phyloP scores from a whole-genome alignment of 163 green algal species.

The Prototheca wickerhamii region DNA sequence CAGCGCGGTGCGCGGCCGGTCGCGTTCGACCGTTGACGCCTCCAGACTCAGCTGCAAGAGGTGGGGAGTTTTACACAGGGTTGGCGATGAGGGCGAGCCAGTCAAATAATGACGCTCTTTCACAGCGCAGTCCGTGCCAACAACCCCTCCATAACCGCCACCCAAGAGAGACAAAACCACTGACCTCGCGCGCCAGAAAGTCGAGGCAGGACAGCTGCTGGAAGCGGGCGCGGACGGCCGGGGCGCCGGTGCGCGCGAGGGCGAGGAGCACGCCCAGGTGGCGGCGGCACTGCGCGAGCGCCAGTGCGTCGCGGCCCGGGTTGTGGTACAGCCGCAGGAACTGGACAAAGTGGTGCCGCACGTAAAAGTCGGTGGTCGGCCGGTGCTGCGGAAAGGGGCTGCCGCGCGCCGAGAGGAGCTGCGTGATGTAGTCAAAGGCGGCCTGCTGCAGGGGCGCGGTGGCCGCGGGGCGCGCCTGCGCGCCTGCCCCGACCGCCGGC shows the following conservation, averaged over 20 bases:
- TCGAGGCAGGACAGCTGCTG: slow-evolving; percentile 38
- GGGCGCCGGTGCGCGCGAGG: slow-evolving; percentile 15
- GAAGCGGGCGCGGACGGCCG: slow-evolving; percentile 29
- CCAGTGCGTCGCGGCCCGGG: slow-evolving; percentile 20
- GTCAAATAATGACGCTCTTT: too few relatives aligned
- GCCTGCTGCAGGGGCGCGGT: slow-evolving; percentile 13
- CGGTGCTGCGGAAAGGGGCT: slow-evolving; percentile 24
- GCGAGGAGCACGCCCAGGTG: slow-evolving; percentile 28
- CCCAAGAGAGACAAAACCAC: not conserved
- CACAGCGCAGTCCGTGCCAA: too few relatives aligned
- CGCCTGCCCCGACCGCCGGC: not conserved
- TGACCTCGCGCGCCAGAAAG: slow-evolving; percentile 39
- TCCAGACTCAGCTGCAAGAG: too few relatives aligned
- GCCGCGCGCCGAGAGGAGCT: slow-evolving; percentile 14
- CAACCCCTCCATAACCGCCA: not conserved
- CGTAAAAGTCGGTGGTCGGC: slow-evolving; percentile 26
- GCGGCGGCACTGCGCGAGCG: slow-evolving; percentile 17
- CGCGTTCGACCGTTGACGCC: too few relatives aligned
- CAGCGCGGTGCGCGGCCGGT: too few relatives aligned
- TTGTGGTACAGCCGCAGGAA: slow-evolving; percentile 45
- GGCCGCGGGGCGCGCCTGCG: not conserved
- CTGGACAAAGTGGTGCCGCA: slow-evolving; percentile 36
- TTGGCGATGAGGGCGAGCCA: too few relatives aligned
- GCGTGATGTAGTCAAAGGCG: slow-evolving; percentile 21
- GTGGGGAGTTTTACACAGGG: too few relatives aligned